Evolutionary conservation across 78 protist species (phyloP).

Genomic region (Dictyostelium discoideum): DNA sequence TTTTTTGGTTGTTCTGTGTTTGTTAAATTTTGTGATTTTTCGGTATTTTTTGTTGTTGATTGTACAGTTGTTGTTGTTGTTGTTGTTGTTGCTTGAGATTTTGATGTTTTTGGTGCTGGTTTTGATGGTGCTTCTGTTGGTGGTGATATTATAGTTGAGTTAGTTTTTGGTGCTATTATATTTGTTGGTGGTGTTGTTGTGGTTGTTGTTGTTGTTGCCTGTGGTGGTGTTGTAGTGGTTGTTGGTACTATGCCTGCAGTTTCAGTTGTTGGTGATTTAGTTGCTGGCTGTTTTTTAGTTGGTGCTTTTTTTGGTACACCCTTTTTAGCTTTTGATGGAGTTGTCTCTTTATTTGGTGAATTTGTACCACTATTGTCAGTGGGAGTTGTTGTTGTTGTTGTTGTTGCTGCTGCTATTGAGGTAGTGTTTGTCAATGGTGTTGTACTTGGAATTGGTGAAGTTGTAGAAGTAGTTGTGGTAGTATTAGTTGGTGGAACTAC

Average conservation of each 20-base stretch:
- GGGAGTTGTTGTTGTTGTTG: neutral
- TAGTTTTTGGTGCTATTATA: neutral
- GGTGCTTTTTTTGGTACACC: neutral
- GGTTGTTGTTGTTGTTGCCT: neutral
- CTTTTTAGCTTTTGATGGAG: neutral
- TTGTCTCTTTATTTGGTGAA: neutral
- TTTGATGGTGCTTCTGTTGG: neutral
- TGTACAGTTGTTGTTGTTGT: neutral
- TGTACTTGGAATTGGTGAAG: neutral
- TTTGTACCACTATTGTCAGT: neutral
- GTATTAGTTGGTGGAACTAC: neutral
- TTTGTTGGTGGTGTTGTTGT: neutral
- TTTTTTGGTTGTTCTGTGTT: neutral
- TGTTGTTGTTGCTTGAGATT: neutral
- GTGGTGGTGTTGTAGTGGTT: neutral
- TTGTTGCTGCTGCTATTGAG: neutral
- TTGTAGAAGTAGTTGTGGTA: neutral
- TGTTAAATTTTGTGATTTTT: neutral
- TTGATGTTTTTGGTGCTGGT: neutral
- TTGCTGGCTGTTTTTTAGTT: conserved; percentile 3
- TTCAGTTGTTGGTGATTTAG: neutral
- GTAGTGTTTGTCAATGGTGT: neutral
- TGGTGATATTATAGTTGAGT: neutral
- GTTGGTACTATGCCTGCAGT: neutral
- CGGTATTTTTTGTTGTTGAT: neutral